Base-by-base conservation (phyloP, 441 rosid genomes). In the Jatropha podagrica region DNA sequence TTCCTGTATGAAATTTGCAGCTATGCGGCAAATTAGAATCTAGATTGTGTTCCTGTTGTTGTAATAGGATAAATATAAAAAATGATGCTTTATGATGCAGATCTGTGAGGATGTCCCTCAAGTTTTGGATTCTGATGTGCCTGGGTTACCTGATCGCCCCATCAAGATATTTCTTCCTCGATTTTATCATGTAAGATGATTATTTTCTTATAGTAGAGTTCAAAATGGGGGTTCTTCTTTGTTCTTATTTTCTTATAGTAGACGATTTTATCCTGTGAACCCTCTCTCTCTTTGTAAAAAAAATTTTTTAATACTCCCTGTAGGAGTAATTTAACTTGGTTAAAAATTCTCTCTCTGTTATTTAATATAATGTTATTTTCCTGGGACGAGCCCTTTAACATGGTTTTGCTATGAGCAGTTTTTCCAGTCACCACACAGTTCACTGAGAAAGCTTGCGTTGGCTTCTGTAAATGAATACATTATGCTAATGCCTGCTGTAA, bases 101-200 rank as follows among this genome's bases (percentile, higher is more conserved):
- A 91, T 96, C 78, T 96, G 98, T 83, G 99, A 96, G 83, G 98
- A 96, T 88, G 82, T 91, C n/a, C 98, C 98, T 1, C 97, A 94
- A 81, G 90, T 88, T 49, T 81, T 96, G 87, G 98, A 96, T 86
- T 78, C 89, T 13, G 97, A 92, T 66, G 91, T 96, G 68, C 97
- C 92, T 66, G 98, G 98, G 40, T 83, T 93, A 81, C 71, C 93
- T 69, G 98, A 96, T 68, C 90, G 94, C 60, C 99, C 99, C 67
- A 90, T 94, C 80, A 86, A 86, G 79, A 85, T 96, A 67, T 82
- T 96, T 76, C 86, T 96, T 77, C 97, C 99, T 78, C 86, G 97
- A 79, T 80, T 96, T 68, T 88, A 83, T 82, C 87, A 94, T 95
- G 99, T 95, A 79, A 86, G 59, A 67, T 49, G 76, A 68, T 54